phyloP scores from a whole-genome alignment of 1,139 yeast species.

The Casaregolazyma suthepensis region DNA sequence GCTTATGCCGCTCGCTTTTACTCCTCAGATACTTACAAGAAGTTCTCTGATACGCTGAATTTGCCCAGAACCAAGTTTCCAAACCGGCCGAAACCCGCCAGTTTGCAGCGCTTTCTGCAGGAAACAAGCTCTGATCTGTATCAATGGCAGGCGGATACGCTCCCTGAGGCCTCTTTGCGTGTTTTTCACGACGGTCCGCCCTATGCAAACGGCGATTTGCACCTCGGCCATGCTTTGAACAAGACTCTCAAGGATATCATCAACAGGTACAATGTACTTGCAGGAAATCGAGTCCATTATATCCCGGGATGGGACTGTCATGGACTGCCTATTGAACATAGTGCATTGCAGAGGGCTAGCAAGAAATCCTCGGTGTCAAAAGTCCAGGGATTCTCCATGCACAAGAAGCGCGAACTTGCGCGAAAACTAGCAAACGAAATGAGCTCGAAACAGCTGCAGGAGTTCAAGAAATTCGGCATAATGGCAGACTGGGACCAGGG shows the following conservation, averaged over 20 bases:
- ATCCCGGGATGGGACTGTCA: constrained; percentile 99
- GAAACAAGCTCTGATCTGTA: constrained; percentile 38
- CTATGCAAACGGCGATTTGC: constrained; percentile 91
- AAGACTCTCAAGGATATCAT: constrained; percentile 84
- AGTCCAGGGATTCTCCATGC: constrained; percentile 36
- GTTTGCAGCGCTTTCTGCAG: constrained; percentile 27
- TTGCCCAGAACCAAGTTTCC: constrained; percentile 52
- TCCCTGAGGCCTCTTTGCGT: constrained; percentile 28
- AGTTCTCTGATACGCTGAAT: constrained; percentile 42
- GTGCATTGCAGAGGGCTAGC: constrained; percentile 47
- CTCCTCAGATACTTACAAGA: constrained; percentile 3
- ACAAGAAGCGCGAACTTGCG: constrained; percentile 60
- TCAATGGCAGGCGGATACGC: constrained; percentile 36
- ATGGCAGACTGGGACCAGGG: constrained; percentile 66
- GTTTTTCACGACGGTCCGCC: constrained; percentile 97
- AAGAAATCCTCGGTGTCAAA: constrained; percentile 36
- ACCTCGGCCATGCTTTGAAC: constrained; percentile 89
- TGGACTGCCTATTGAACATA: constrained; percentile 91
- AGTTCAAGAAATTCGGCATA: constrained; percentile 66
- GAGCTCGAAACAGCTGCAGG: constrained; percentile 54
- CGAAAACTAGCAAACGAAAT: constrained; percentile 60
- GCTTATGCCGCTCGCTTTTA: neutral
- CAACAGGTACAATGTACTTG: constrained; percentile 60
- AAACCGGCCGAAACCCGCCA: constrained; percentile 38
- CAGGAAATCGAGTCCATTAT: constrained; percentile 59